Conservation (phyloP, 768 basidiomycete genomes). For the Melanogaster broomeanus region DNA sequence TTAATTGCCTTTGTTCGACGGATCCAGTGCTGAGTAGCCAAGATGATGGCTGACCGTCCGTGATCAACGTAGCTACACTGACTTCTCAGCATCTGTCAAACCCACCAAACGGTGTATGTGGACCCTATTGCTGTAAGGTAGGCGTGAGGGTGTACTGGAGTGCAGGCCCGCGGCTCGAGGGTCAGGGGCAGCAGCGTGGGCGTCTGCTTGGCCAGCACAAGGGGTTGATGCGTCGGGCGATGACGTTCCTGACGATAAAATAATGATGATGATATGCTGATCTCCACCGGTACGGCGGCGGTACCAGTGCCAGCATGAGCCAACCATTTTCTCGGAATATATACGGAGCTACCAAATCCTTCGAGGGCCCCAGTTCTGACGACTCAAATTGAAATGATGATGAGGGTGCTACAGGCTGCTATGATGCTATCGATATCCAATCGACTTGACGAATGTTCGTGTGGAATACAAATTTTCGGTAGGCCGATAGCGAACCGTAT, state of each 20-base stretch:
- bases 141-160: not conserved
- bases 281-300: too few species aligned
- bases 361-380: not conserved
- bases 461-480: not conserved
- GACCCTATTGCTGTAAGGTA: not conserved
- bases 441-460: constrained; percentile 4
- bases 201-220: too few species aligned
- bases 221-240: too few species aligned
- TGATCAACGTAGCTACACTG: too few species aligned
- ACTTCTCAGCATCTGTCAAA: not conserved
- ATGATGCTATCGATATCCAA: not conserved
- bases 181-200: too few species aligned
- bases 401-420: too few species aligned
- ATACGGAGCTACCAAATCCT: too few species aligned
- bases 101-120: not conserved
- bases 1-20: not conserved
- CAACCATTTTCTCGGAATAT: constrained; percentile 1
- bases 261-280: too few species aligned
- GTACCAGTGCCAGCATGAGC: constrained; percentile 12
- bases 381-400: not conserved
- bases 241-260: too few species aligned
- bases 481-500: not conserved
- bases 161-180: not conserved
- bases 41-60: constrained; percentile 1
- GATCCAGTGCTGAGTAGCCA: constrained; percentile 4